These are phyloP conservation scores for Chaetomium globosum DNA, from an alignment of 2,329 filamentous ascomycete genomes.

Conservation along the genomic window DNA sequence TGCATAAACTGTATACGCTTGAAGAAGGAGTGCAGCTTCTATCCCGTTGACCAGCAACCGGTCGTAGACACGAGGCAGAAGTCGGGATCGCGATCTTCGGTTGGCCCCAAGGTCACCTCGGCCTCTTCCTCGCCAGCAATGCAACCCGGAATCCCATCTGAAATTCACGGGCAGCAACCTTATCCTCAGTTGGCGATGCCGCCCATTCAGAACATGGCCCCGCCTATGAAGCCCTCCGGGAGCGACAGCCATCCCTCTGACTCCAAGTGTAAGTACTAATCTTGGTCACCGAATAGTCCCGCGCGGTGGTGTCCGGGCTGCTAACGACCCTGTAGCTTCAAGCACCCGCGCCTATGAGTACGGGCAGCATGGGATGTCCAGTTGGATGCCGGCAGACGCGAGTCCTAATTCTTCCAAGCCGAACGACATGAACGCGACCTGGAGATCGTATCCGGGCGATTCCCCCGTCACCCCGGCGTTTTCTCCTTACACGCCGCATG, in stretches of 20 bases:
- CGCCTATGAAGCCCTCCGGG: conserved; percentile 46
- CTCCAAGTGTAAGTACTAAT: conserved; percentile 47
- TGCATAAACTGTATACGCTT: conserved; percentile 92
- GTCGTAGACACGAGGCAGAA: conserved; percentile 51
- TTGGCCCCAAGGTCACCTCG: conserved; percentile 48
- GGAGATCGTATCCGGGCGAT: conserved; percentile 55
- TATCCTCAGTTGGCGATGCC: conserved; percentile 51
- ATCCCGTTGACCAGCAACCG: conserved; percentile 78
- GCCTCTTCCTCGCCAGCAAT: conserved; percentile 54
- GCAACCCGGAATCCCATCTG: conserved; percentile 47
- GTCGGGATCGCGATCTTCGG: conserved; percentile 45
- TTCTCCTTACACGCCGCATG: conserved; percentile 52
- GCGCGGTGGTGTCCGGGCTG: conserved; percentile 10
- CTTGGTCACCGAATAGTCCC: background rate
- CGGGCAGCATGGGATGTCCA: conserved; percentile 44
- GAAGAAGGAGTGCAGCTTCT: conserved; percentile 93
- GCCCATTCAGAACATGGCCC: conserved; percentile 51
- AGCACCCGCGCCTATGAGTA: conserved; percentile 46
- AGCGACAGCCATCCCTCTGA: conserved; percentile 47
- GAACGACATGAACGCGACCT: conserved; percentile 49
- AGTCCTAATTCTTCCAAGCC: conserved; percentile 48
- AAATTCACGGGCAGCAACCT: conserved; percentile 46
- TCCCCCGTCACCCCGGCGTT: conserved; percentile 55
- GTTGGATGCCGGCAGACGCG: conserved; percentile 52
- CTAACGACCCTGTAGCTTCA: conserved; percentile 44